Conservation (phyloP, 352 stramenopile genomes). For the Phytophthora idaei region DNA sequence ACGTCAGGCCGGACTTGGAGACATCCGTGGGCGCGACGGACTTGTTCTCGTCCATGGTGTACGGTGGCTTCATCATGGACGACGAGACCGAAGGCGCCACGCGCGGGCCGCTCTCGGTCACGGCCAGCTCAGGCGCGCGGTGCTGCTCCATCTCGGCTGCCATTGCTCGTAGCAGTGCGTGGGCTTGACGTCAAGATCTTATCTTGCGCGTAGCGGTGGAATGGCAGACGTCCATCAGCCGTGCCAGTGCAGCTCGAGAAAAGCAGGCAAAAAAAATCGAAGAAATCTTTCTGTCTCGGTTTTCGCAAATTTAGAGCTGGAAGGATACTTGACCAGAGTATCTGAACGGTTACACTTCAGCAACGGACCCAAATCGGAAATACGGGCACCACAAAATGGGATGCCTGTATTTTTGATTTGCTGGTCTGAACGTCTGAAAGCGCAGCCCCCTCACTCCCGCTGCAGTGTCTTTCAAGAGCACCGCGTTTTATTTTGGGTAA, state of each 20-base stretch:
- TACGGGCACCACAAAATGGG: no score
- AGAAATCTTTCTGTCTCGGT: constrained; percentile 36
- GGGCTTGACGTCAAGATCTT: constrained; percentile 6
- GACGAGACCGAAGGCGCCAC: neutral
- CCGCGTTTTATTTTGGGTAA: no score
- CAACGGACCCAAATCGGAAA: no score
- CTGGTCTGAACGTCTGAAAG: no score
- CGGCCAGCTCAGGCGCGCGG: constrained; percentile 29
- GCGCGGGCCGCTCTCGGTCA: constrained; percentile 23
- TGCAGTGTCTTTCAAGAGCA: no score
- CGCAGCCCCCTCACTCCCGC: no score
- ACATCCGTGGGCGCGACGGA: constrained; percentile 6
- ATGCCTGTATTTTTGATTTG: no score
- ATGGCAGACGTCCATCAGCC: constrained; percentile 37
- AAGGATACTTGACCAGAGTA: no score
- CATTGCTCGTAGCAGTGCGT: constrained; percentile 13
- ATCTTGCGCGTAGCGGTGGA: constrained; percentile 17
- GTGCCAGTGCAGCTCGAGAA: neutral
- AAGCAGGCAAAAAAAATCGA: constrained; percentile 35
- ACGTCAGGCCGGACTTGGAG: constrained; percentile 13
- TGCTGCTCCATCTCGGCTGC: constrained; percentile 41
- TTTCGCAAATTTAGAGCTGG: constrained; percentile 27
- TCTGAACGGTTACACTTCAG: no score
- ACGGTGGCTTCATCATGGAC: constrained; percentile 3
- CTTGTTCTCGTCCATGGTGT: constrained; percentile 20